Evolutionary conservation across 2,329 filamentous ascomycete genomes (phyloP), one percentile per base, ranked within the genome.

Genomic region (Akanthomyces dipterigenus): DNA sequence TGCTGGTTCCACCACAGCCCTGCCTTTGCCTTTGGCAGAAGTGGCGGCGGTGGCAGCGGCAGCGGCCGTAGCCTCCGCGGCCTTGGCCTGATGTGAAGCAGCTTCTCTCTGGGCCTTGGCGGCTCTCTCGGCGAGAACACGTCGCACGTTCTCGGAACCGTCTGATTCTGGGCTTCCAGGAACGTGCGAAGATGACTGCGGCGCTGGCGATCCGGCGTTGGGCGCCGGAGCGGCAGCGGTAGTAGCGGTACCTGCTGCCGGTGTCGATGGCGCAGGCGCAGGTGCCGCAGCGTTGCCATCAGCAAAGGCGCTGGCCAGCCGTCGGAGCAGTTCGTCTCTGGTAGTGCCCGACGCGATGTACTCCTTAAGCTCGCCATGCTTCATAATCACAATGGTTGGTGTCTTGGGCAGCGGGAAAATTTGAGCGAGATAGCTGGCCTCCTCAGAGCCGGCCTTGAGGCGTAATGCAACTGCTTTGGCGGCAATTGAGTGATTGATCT

Each of bases 331-430:
- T 9, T 90, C 86, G 18, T 88, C 82, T 69, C 84, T 87, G 16
- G 78, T 75, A 9, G 83, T 80, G 9, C 87, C 88, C 1, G 84
- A 77, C 42, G 85, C 80, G 11, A 96, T 80, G 71, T 93, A 92
- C 71, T 93, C 88, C 69, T 88, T 87, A 16, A 96, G 77, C 64
- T 89, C 83, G 9, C 89, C 91, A 73, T 91, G 89, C 70, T 87
- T 85, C 67, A 96, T 93, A 22, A 96, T 78, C 18, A 96, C 82
- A 9, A 96, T 75, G 1, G 89, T 89, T 0, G 93, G 93, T n/a
- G 86, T 85, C 66, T 85, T 85, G 1, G 85, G 82, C n/a, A 96
- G 78, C 0, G 91, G 90, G 68, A 91, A 96, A 68, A 96, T 90
- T 50, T 90, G 90, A 11, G 87, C 83, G 16, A 98, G 79, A 69